A percentile compares a stretch with the other conserved stretches of the same genome.
Evolutionary conservation across 2,329 filamentous ascomycete genomes (phyloP).

Genomic region (Penicillium brevicompactum): DNA sequence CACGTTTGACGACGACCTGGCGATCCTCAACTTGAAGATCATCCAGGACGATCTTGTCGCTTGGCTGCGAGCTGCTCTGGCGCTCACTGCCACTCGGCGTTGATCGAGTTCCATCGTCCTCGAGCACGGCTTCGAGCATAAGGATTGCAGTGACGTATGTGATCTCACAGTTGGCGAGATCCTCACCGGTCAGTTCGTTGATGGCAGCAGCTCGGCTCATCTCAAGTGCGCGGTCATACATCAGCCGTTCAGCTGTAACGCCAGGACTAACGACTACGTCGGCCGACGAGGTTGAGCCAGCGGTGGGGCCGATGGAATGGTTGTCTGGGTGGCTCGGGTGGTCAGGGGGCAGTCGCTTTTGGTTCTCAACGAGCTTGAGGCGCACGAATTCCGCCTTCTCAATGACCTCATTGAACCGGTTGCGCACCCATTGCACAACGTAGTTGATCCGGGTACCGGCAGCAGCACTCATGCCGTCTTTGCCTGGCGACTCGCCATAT

Average conservation of each 20-base stretch:
- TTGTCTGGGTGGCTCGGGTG: constrained; percentile 87
- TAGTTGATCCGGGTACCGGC: constrained; percentile 77
- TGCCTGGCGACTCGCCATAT: constrained; percentile 46
- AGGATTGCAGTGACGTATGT: constrained; percentile 91
- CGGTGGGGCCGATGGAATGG: constrained; percentile 61
- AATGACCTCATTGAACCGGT: constrained; percentile 92
- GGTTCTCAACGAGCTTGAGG: constrained; percentile 80
- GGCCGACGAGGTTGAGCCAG: constrained; percentile 64
- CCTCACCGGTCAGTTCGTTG: constrained; percentile 91
- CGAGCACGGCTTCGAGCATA: constrained; percentile 92
- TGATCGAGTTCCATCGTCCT: constrained; percentile 66
- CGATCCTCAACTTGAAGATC: constrained; percentile 51
- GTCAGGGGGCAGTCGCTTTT: constrained; percentile 78
- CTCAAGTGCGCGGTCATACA: constrained; percentile 96
- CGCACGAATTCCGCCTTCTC: constrained; percentile 97
- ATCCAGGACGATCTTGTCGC: constrained; percentile 43
- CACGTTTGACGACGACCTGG: constrained; percentile 53
- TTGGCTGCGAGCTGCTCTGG: constrained; percentile 30
- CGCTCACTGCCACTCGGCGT: constrained; percentile 26
- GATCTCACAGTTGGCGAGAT: constrained; percentile 83
- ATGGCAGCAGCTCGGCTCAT: constrained; percentile 96
- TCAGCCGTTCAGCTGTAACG: constrained; percentile 91
- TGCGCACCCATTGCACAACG: constrained; percentile 92
- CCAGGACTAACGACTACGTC: constrained; percentile 85
- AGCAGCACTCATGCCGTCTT: constrained; percentile 52